Conservation (phyloP, 169 alveolate species). For the Plasmodium fragile region DNA sequence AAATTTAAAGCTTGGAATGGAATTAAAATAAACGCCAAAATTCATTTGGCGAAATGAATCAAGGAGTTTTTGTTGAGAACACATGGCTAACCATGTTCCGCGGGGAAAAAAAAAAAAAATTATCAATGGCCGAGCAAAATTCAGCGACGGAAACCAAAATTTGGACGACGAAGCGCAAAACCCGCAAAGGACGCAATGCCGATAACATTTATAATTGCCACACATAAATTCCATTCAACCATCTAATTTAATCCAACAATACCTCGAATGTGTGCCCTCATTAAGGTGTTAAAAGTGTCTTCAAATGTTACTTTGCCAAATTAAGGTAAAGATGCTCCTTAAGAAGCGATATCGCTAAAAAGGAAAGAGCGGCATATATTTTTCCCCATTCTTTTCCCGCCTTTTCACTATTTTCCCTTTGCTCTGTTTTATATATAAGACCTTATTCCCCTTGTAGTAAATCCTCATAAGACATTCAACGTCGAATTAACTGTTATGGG, state of each 20-base stretch:
- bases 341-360: constrained; percentile 1
- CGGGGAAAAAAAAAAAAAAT: background rate
- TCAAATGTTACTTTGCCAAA: constrained; percentile 15
- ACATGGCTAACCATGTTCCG: background rate
- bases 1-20: background rate
- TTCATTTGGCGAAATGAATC: background rate
- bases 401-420: background rate
- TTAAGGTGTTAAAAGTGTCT: constrained; percentile 25
- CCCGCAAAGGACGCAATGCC: background rate
- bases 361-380: background rate
- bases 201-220: background rate
- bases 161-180: background rate
- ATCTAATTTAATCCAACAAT: constrained; percentile 4
- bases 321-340: background rate
- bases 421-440: background rate
- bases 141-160: background rate
- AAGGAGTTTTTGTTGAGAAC: background rate
- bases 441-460: background rate
- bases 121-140: background rate
- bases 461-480: constrained; percentile 1
- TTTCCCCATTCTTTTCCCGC: background rate
- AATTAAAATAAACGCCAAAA: background rate
- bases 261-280: background rate
- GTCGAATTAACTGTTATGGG: constrained; percentile 12
- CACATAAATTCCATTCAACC: background rate